These are phyloP conservation scores for Russula emetica DNA, from an alignment of 768 basidiomycete species.

Conservation along the genomic window DNA sequence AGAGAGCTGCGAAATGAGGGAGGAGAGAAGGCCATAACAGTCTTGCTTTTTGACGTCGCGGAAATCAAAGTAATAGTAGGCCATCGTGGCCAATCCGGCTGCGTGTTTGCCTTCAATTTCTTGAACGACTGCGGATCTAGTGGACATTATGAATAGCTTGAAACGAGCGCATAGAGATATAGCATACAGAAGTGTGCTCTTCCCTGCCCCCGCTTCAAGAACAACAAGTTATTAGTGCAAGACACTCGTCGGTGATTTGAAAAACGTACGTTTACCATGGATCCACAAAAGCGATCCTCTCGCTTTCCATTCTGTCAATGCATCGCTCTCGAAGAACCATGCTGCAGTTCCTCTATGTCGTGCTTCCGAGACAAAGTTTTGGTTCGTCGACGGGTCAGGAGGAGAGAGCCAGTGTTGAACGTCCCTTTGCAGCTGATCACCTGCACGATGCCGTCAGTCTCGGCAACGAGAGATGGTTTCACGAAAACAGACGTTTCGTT, in stretches of 20 bases:
- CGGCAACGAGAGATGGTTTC: background rate
- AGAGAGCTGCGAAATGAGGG: conserved; percentile 7
- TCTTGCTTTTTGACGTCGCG: conserved; percentile 6
- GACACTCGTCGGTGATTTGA: no score
- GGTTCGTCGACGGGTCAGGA: background rate
- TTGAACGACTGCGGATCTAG: conserved; percentile 4
- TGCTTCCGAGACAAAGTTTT: background rate
- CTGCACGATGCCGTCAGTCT: background rate
- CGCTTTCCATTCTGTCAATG: background rate
- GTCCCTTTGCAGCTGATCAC: background rate
- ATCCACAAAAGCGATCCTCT: background rate
- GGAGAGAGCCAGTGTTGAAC: background rate
- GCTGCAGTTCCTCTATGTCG: background rate
- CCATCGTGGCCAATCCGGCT: conserved; percentile 7
- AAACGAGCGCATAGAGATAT: background rate
- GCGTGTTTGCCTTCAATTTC: background rate
- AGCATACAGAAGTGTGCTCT: conserved; percentile 11
- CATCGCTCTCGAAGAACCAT: background rate
- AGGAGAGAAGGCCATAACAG: background rate
- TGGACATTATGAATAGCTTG: background rate
- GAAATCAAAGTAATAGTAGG: conserved; percentile 16
- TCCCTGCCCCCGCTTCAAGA: conserved; percentile 1
- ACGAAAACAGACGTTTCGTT: conserved; percentile 5
- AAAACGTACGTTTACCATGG: conserved; percentile 6
- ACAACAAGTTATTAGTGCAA: background rate